These are phyloP conservation scores for Geranium incanum DNA, from an alignment of 441 rosid species.

Conservation along the genomic window DNA sequence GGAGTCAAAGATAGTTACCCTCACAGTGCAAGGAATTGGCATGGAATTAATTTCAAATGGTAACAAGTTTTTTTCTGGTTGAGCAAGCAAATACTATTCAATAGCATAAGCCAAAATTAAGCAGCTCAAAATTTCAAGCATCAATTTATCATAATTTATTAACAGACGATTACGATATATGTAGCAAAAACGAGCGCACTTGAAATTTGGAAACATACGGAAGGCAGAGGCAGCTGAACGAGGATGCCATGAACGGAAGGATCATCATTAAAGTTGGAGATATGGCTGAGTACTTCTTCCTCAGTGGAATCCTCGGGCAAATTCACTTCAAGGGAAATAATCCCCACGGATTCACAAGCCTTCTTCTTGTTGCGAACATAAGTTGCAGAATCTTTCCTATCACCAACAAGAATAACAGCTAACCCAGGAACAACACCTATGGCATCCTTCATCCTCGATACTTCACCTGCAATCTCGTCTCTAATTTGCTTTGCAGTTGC, in stretches of 20 bases:
- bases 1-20: neutral
- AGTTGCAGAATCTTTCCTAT: constrained; percentile 75
- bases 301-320: constrained; percentile 52
- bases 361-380: constrained; percentile 82
- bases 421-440: constrained; percentile 65
- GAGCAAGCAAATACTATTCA: too few relatives aligned
- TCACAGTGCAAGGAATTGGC: neutral
- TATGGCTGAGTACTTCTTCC: constrained; percentile 51
- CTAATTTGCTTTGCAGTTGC: constrained; percentile 57
- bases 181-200: neutral
- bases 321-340: constrained; percentile 54
- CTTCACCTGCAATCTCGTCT: constrained; percentile 59
- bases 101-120: too few relatives aligned
- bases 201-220: constrained; percentile 37
- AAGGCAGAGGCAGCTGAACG: constrained; percentile 77
- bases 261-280: constrained; percentile 52
- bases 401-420: constrained; percentile 80
- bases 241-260: constrained; percentile 84
- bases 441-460: constrained; percentile 63
- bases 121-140: too few relatives aligned
- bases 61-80: neutral
- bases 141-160: too few relatives aligned
- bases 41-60: neutral
- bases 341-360: constrained; percentile 81
- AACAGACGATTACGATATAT: too few relatives aligned